These are phyloP conservation scores for Lyophyllum decastes DNA, from an alignment of 768 basidiomycete genomes.

Conservation along the genomic window DNA sequence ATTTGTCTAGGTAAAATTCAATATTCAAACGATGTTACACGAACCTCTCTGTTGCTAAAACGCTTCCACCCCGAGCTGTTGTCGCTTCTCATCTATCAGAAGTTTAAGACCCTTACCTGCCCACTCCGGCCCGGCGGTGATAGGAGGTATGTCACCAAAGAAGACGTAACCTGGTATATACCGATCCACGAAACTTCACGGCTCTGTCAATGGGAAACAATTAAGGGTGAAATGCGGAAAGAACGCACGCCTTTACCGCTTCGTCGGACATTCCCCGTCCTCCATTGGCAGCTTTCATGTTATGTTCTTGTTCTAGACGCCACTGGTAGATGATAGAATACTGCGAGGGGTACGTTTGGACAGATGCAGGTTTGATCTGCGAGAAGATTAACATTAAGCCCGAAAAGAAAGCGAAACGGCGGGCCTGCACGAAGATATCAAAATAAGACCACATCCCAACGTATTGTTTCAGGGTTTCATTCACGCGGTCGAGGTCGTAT, in stretches of 20 bases:
- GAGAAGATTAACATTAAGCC: neutral
- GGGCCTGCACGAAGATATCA: slow-evolving; percentile 76
- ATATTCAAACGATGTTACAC: neutral
- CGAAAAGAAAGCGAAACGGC: slow-evolving; percentile 8
- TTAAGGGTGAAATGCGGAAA: neutral
- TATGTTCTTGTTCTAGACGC: slow-evolving; percentile 87
- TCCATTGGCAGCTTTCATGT: slow-evolving; percentile 84
- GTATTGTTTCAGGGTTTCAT: slow-evolving; percentile 63
- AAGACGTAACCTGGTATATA: slow-evolving; percentile 95
- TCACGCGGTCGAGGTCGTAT: slow-evolving; percentile 62
- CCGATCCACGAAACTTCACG: slow-evolving; percentile 78
- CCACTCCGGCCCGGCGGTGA: slow-evolving; percentile 21
- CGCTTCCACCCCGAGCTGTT: slow-evolving; percentile 37
- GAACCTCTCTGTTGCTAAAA: slow-evolving; percentile 36
- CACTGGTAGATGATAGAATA: slow-evolving; percentile 77
- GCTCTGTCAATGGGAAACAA: slow-evolving; percentile 2
- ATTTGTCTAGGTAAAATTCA: neutral
- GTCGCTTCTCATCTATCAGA: slow-evolving; percentile 54
- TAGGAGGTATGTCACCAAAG: slow-evolving; percentile 54
- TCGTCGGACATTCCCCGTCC: slow-evolving; percentile 88
- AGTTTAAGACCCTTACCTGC: slow-evolving; percentile 51
- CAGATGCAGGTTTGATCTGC: slow-evolving; percentile 24
- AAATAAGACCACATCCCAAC: slow-evolving; percentile 69
- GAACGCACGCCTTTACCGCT: slow-evolving; percentile 62
- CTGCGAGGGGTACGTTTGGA: slow-evolving; percentile 25